Percentiles rank a stretch among this genome's conserved stretches.
Evolutionary conservation across 345 rosid genomes (phyloP).

Genomic region (Euphorbia pulcherrima): DNA sequence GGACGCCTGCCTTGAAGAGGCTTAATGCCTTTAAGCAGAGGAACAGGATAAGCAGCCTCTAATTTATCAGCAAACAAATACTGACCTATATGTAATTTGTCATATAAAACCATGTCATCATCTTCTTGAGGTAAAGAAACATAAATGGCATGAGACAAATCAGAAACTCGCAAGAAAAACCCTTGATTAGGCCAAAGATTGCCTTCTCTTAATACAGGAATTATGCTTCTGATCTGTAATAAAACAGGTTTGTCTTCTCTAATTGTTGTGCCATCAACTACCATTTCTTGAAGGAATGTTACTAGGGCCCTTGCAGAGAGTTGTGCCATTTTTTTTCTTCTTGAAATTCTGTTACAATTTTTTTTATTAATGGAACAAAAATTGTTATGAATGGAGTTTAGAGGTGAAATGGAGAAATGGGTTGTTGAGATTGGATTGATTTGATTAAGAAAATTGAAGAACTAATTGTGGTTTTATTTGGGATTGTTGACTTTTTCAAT

Average conservation of each 20-base stretch:
- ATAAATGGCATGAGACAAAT: conserved; percentile 54
- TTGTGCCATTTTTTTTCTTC: conserved; percentile 34
- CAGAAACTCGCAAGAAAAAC: conserved; percentile 59
- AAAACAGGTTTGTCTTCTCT: conserved; percentile 42
- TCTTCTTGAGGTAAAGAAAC: conserved; percentile 63
- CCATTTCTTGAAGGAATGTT: conserved; percentile 55
- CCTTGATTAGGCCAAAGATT: conserved; percentile 79
- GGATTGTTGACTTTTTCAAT: too few species aligned
- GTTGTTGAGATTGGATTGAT: too few species aligned
- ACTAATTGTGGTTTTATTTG: too few species aligned
- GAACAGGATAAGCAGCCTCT: conserved; percentile 66
- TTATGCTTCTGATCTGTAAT: conserved; percentile 64
- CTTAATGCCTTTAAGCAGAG: conserved; percentile 53
- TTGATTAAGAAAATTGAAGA: too few species aligned
- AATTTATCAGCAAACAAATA: conserved; percentile 47
- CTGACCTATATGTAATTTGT: conserved; percentile 60
- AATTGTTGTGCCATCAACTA: conserved; percentile 27
- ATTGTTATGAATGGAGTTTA: too few species aligned
- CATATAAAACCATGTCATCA: conserved; percentile 54
- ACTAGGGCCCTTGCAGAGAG: conserved; percentile 53
- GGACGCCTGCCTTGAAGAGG: conserved; percentile 56
- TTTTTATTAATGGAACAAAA: too few species aligned
- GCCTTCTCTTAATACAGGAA: conserved; percentile 61
- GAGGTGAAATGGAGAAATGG: too few species aligned
- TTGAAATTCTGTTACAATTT: background rate